Base-by-base conservation (phyloP, 176 grass and related monocot genomes). In the Rhipidocladum racemiflorum region DNA sequence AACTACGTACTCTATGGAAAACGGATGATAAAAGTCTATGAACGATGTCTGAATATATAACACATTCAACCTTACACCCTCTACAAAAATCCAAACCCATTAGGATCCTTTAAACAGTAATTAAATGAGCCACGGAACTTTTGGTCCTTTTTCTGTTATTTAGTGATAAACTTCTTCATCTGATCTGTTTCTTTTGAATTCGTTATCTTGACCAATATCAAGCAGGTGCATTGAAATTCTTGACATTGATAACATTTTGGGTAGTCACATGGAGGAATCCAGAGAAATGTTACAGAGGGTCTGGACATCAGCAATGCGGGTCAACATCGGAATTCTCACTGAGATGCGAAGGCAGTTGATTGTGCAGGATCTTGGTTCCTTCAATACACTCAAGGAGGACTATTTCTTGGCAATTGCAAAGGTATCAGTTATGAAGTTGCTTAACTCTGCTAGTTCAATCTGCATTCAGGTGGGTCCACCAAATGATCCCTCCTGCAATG, bases 281-380 rank as follows among this genome's bases (percentile, higher is more conserved):
- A 70, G 11, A 32, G 79, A 60, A 9, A 70, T 32, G 54, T 35
- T 45, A 46, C 5, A 28, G 3, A 71, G 40, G 36, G 53, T 61
- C 18, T 81, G 79, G 79, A 71, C 53, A 34, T 34, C 17, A 3
- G 38, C 18, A 29, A 45, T 61, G 50, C 66, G 1, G 25, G 13
- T 46, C 53, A 60, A 32, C 66, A 1, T 45, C 3, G 15, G 36
- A 32, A 13, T 60, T 8, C 53, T 81, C 4, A 27, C 12, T 21
- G 79, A 81, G 51, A 70, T 81, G 65, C 79, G 28, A 81, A 70
- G 16, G 43, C 65, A 81, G 0, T 45, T 81, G 17, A 70, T 16
- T 46, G 25, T 9, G 11, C 12, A 15, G 3, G 32, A 81, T 71
- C 8, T 57, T 61, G 51, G 66, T 14, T 32, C 13, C 0, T 70